Conservation (phyloP, 23 red algal genomes). For the Gracilariopsis chorda region DNA sequence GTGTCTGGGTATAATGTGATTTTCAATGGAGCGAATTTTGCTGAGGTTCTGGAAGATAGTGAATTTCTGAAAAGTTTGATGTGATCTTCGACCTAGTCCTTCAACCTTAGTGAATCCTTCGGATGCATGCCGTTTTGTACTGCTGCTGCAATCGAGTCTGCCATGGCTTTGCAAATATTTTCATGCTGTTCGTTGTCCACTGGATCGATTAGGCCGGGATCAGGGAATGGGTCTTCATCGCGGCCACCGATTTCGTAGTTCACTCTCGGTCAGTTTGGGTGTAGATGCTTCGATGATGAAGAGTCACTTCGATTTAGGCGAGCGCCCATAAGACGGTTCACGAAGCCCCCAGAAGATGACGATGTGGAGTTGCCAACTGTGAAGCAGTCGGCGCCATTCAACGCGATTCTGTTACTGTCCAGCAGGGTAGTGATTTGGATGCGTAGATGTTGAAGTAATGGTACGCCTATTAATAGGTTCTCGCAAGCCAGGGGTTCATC, state of each 20-base stretch:
- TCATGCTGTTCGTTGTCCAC: not conserved
- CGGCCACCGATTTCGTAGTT: not conserved
- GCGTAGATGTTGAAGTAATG: not conserved
- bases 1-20: not conserved
- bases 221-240: not conserved
- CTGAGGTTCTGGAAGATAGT: not conserved
- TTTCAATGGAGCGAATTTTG: not conserved
- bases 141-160: not conserved
- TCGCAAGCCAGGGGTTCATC: not conserved
- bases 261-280: not conserved
- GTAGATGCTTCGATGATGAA: no score
- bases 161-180: not conserved
- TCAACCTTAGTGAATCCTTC: not conserved
- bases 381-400: conserved; percentile 22
- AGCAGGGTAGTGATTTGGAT: not conserved
- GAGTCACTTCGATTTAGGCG: no score
- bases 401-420: not conserved
- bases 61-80: not conserved
- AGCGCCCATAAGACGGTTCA: no score
- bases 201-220: not conserved
- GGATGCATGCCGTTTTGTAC: not conserved
- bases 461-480: conserved; percentile 9
- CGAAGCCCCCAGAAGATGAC: no score
- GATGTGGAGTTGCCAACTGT: not conserved
- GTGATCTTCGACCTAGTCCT: not conserved